These are phyloP conservation scores for Ophiostoma sp. DNA, from an alignment of 2,329 filamentous ascomycete genomes.

Conservation along the genomic window DNA sequence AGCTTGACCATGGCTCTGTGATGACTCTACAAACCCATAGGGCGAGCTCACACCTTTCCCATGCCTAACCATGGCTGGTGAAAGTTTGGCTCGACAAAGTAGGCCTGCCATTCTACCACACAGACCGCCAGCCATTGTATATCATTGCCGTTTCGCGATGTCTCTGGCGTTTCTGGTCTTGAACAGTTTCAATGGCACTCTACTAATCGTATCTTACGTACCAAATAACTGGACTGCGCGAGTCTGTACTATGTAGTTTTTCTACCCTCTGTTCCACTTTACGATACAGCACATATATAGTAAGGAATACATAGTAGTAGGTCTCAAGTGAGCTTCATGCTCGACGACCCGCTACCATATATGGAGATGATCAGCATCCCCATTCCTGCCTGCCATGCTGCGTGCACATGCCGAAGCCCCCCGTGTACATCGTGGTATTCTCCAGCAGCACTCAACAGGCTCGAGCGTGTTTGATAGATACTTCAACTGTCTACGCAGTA, in stretches of 20 bases:
- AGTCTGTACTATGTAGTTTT: too few species aligned
- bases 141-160: slow-evolving; percentile 5
- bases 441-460: background rate
- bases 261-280: too few species aligned
- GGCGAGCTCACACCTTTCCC: background rate
- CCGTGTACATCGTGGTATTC: background rate
- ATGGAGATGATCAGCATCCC: background rate
- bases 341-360: background rate
- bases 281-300: too few species aligned
- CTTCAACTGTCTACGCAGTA: background rate
- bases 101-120: background rate
- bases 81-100: background rate
- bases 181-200: background rate
- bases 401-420: background rate
- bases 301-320: too few species aligned
- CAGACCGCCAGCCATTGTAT: slow-evolving; percentile 2
- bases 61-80: background rate
- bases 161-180: background rate
- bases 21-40: background rate
- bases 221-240: too few species aligned
- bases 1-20: background rate
- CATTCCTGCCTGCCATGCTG: background rate
- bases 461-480: background rate
- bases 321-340: too few species aligned
- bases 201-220: too few species aligned